phyloP scores from a whole-genome alignment of 176 grass and related monocot species.

The Oryza nivara region DNA sequence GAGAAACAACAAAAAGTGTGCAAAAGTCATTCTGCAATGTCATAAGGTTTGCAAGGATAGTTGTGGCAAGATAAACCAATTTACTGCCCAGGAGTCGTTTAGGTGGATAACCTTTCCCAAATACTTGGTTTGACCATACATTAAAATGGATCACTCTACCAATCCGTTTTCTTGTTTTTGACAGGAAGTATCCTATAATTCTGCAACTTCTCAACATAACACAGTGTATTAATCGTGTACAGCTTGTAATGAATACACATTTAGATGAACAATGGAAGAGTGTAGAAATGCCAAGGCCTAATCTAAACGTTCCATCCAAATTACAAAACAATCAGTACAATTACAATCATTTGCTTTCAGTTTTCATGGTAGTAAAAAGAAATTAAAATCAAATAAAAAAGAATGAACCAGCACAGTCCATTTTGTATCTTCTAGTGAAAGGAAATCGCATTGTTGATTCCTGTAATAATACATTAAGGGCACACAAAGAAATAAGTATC shows the following conservation, averaged over 20 bases:
- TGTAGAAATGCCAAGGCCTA: constrained; percentile 15
- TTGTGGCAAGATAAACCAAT: not conserved
- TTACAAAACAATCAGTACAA: not conserved
- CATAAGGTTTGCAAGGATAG: not conserved
- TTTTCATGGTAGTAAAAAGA: not conserved
- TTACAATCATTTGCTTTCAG: not conserved
- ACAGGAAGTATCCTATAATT: not conserved
- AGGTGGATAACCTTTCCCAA: not conserved
- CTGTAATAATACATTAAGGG: constrained; percentile 6
- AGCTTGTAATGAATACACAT: not conserved
- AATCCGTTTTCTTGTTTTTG: not conserved
- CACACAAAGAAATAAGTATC: constrained; percentile 6
- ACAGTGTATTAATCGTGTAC: not conserved
- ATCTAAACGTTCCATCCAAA: not conserved
- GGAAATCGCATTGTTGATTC: not conserved
- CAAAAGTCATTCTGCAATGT: not conserved
- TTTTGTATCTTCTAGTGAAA: not conserved
- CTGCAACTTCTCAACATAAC: not conserved
- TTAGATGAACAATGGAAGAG: not conserved
- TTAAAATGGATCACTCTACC: not conserved
- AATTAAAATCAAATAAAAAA: constrained; percentile 22
- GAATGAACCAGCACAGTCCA: not conserved
- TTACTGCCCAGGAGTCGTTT: not conserved
- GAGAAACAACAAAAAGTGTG: constrained; percentile 5
- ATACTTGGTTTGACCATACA: not conserved